These are phyloP conservation scores for Pythium guiyangense DNA, from an alignment of 352 stramenopile species.

Conservation along the genomic window DNA sequence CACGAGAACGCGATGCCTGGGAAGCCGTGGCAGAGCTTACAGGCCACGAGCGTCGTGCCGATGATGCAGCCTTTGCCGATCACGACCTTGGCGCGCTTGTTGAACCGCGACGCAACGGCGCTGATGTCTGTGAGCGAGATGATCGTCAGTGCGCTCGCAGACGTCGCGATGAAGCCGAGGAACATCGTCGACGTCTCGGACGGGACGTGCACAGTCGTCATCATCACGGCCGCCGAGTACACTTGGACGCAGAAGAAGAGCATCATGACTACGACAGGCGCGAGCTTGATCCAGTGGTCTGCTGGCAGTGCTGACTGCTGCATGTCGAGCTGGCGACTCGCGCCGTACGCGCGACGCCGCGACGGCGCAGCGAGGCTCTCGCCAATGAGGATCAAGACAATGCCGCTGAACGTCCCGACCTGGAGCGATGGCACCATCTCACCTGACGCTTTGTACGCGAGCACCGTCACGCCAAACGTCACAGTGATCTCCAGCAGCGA, in stretches of 20 bases:
- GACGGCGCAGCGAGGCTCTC: conserved; percentile 16
- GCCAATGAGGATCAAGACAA: conserved; percentile 47
- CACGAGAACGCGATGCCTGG: conserved; percentile 48
- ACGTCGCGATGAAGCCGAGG: conserved; percentile 44
- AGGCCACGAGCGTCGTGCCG: conserved; percentile 38
- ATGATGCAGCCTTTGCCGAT: conserved; percentile 38
- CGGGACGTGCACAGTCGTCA: conserved; percentile 23
- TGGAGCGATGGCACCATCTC: conserved; percentile 71
- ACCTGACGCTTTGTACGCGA: conserved; percentile 49
- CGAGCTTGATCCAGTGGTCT: conserved; percentile 79
- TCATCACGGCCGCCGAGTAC: conserved; percentile 33
- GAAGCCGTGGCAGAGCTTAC: conserved; percentile 35
- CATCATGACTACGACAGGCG: conserved; percentile 60
- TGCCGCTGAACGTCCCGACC: conserved; percentile 58
- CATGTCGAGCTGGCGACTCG: too few relatives aligned
- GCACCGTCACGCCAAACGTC: conserved; percentile 47
- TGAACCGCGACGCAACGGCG: conserved; percentile 31
- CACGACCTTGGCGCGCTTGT: conserved; percentile 20
- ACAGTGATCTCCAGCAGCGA: conserved; percentile 58
- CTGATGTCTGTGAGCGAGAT: conserved; percentile 42
- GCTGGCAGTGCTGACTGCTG: conserved; percentile 37
- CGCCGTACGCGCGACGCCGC: conserved; percentile 17
- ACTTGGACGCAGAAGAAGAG: conserved; percentile 58
- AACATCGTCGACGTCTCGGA: conserved; percentile 32
- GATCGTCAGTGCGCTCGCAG: conserved; percentile 38